Evolutionary conservation across 768 basidiomycete species (phyloP), one percentile per base, ranked within the genome.

Genomic region (Psilocybe cubensis): DNA sequence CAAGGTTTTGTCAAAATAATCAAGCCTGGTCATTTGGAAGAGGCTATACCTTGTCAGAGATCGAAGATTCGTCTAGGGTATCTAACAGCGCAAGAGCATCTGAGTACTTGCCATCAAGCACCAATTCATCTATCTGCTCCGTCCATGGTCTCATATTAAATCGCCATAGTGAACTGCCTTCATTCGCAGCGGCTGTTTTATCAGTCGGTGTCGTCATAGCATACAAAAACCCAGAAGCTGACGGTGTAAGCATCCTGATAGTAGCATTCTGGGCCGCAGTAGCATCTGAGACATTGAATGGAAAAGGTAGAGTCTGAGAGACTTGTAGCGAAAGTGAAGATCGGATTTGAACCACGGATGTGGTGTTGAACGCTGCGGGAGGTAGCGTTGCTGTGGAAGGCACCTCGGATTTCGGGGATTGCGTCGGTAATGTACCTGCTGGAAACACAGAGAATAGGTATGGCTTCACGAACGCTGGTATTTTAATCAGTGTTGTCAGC

Each of bases 61-160:
- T 70, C 3, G 77, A 62, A 10, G 75, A 70, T 35, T 79, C 76
- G 62, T 93, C 91, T 3, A 94, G 72, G 0, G 76, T 84, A 49
- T 91, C 87, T 8, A 96, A 75, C 6, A 96, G 74, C 2, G 88
- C 82, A n/a, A 95, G 77, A 0, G 92, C 95, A 65, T 96, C 91
- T 0, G 79, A 75, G 68, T 95, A 95, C 28, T 79, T 73, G 0
- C 87, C 89, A 3, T 71, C 78, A 28, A 76, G 70, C 3, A 95
- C 85, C 18, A 96, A 79, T 64, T 96, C 92, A 60, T 96, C 93
- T 14, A 97, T 80, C 63, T 96, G 92, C 20, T 87, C 83, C 5
- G 83, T 79, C 88, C 94, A 91, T 0, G 87, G 74, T 61, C 80
- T 83, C 81, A 94, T 88, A 7, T 66, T 61, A 47, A 96, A 76